A percentile compares a stretch with the other conserved stretches of the same genome.
Evolutionary conservation across 352 stramenopile genomes (phyloP).

Genomic region (Halophytophthora batemanensis): DNA sequence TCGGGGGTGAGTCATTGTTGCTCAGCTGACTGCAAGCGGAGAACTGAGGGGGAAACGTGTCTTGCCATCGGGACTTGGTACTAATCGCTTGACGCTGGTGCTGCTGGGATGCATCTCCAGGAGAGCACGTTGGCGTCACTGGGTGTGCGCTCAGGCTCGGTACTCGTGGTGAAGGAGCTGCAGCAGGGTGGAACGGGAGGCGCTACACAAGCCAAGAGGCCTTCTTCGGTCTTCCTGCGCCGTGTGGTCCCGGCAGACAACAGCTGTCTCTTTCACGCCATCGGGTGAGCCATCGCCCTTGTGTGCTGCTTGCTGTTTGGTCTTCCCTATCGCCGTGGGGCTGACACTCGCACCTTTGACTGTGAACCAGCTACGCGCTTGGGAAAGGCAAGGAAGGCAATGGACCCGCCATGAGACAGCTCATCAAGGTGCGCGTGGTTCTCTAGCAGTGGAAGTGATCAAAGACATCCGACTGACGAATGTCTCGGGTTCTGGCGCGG

Average conservation of each 20-base stretch:
- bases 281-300: constrained; percentile 36
- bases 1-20: constrained; percentile 39
- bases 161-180: constrained; percentile 69
- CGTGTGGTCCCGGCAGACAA: constrained; percentile 82
- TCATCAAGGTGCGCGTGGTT: constrained; percentile 43
- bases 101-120: constrained; percentile 16
- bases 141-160: constrained; percentile 61
- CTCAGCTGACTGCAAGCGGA: neutral
- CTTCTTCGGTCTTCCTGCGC: constrained; percentile 58
- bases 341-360: neutral
- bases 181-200: constrained; percentile 15
- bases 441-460: neutral
- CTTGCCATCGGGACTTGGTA: neutral
- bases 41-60: too few relatives aligned
- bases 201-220: constrained; percentile 11
- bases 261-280: constrained; percentile 86
- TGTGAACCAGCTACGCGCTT: constrained; percentile 48
- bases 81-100: constrained; percentile 6
- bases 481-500: too few relatives aligned
- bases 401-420: constrained; percentile 52
- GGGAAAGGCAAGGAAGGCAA: constrained; percentile 59
- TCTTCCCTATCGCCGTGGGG: neutral
- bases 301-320: neutral
- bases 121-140: constrained; percentile 44
- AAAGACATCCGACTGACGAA: too few relatives aligned